Base-by-base conservation (phyloP, 768 basidiomycete genomes). In the Harrya chromipes region DNA sequence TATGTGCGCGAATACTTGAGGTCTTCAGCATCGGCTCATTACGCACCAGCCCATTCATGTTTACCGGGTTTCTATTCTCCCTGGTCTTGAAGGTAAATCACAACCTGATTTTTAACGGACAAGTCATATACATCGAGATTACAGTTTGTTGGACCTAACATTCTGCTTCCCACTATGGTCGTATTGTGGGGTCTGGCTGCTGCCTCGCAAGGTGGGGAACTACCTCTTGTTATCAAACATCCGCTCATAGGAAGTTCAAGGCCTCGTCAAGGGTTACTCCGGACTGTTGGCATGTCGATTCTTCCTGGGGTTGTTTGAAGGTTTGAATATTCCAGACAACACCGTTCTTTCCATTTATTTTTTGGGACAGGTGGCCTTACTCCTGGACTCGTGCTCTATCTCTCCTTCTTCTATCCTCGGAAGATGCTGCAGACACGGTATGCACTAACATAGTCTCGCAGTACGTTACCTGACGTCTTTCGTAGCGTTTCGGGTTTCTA, bases 171-270 rank as follows among this genome's bases (percentile, higher is more conserved):
- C 0, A 62, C 77, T 0, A 81, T 87, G 76, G 67, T 84, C 26
- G 73, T 76, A 1, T 59, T 80, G 2, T 87, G 86, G 86, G 87
- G 86, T 4, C 38, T 85, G 13, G 75, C 82, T 14, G 75, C 78
- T 6, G 72, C 81, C 6, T 68, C 79, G 29, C 85, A 87, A 72
- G 84, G 82, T 77, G 37, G 47, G 45, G 1, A 4, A 2, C n/a
- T 2, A 19, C 37, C 8, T 31, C 19, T 13, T n/a, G 11, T 39
- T 36, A 14, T 23, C 3, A n/a, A 4, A 31, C 3, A 33, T 31
- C 27, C 20, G 7, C 29, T 56, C 27, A 53, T 37, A 2, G 8
- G 16, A 37, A 26, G 3, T 24, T 38, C 14, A 50, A 77, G 79
- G 79, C 1, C 55, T 77, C 11, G 80, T 68, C 62, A 74, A 59